Base-by-base conservation (phyloP, 177 flowering plant species). In the Vitis hybrid region DNA sequence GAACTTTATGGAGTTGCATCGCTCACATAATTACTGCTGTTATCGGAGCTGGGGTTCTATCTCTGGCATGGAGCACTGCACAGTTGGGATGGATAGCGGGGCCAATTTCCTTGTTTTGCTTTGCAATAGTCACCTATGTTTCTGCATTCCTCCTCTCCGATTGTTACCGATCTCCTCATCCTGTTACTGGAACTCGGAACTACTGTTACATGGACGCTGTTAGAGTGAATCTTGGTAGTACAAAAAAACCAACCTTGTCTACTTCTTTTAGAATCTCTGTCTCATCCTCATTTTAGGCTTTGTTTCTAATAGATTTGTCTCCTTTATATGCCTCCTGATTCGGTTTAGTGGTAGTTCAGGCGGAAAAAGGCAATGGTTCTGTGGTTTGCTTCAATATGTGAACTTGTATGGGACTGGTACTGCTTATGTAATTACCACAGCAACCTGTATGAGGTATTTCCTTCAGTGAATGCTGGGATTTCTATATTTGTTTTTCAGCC, bases 81-180 rank as follows among this genome's bases (percentile, higher is more conserved):
- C 92, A 90, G 85, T 67, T 90, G n/a, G 96, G 96, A 10, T 90
- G 96, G 93, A 80, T 90, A 45, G 92, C 74, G 57, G 96, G 93
- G 45, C 92, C 93, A 11, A 20, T 84, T 51, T 20, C 84, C 9
- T 64, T 89, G 84, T 67, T 87, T 9, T 69, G 67, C 55, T 87
- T 89, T 57, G 93, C 96, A 1, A 69, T 75, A 45, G 61, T 87
- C 78, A 89, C 87, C 20, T 66, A 75, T 13, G 52, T 87, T 31
- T 83, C 92, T 20, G 58, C 87, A 3, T 67, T 5, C 71, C 85
- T 90, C 49, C 81, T 87, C 0, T 61, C 85, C 1, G 92, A 89
- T 45, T 87, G 90, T 66, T 90, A 89, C 76, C 77, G 88, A 39
- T 77, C 83, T 31, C 86, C 87, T 70, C 72, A 87, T 31, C 75